Evolutionary conservation across 768 basidiomycete species (phyloP), one percentile per base, ranked within the genome.

Genomic region (Pseudohyphozyma bogoriensis): DNA sequence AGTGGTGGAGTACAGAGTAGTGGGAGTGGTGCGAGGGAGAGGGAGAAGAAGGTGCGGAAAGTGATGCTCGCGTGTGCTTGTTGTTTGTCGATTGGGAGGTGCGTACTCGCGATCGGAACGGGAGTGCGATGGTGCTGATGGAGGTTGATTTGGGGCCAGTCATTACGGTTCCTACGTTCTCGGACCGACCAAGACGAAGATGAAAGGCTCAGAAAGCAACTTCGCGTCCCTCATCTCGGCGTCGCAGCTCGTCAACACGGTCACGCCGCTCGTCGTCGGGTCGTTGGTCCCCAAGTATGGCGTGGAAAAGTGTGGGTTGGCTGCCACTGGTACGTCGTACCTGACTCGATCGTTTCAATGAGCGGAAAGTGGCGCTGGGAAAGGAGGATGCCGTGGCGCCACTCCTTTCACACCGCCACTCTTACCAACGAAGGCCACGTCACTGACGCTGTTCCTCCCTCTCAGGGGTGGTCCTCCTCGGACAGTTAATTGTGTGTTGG

Each of bases 241-340:
- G 0, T 83, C 82, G 68, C 85, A 82, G 59, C 73, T 90, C 37
- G 87, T 88, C 70, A 82, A 79, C 42, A 82, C 83, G 2, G 82
- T 82, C 80, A 90, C 88, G 12, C 88, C 87, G 0, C 79, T 89
- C 10, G 77, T 89, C 3, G 85, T 83, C 11, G 87, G 87, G 3
- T 56, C 89, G 8, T 76, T 88, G 45, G 82, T 65, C 2, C 55
- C 58, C 12, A 29, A 36, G 44, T 55, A 18, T n/a, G 49, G 37
- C 11, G 37, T 18, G 18, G 37, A 18, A 37, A 10, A 18, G 37
- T 37, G 37, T 18, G 37, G 37, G 11, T 37, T 37, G 37, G 11
- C 18, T 18, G 37, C 37, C 11, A 37, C 37, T 10, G 37, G 0
- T 72, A 77, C 36, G 81, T 82, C 0, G 82, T 85, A 57, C 83